Base-by-base conservation (phyloP, 805 yeast genomes). In the Candida pini region DNA sequence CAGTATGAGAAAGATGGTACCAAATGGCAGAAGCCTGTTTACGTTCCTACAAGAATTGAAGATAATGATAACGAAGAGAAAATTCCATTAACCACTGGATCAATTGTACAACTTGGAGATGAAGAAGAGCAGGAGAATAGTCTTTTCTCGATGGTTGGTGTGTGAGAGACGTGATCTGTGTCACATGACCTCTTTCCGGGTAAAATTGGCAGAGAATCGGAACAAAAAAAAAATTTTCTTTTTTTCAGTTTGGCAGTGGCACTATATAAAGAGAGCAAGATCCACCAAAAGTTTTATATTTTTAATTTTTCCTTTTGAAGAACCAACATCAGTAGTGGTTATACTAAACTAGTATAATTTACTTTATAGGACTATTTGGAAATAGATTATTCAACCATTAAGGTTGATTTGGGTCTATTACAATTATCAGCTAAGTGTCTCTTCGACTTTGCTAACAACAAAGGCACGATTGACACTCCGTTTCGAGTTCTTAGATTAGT, bases 361-460 rank as follows among this genome's bases (percentile, higher is more conserved):
- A 74, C 56, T 55, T 51, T 49, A 55, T 69, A 72, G 66, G 68
- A 72, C 63, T 64, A 58, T 64, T 59, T 66, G 70, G 57, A 62
- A 49, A 62, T 35, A 39, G 38, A 68, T 55, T 64, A 54, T 53
- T 46, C 67, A 54, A 62, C 55, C 67, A 63, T 53, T 47, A 60
- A 62, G 68, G 58, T 54, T 44, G 53, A 47, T 47, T 48, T 45
- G 43, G 45, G 28, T 53, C 44, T 49, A 49, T 53, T 34, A 40
- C 47, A 44, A 51, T 43, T 48, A 40, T 71, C 78, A 78, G 85
- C 85, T 78, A 77, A 76, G 78, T 72, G 70, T 61, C 44, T 64
- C 66, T 60, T 66, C 78, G 85, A 78, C 84, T 75, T 64, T 69
- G 66, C 73, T 73, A 78, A 78, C 85, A 78, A 77, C 69, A 68